A percentile compares a stretch with the other conserved stretches of the same genome.
phyloP scores from a whole-genome alignment of 345 rosid genomes.

The Gossypium herbaceum region DNA sequence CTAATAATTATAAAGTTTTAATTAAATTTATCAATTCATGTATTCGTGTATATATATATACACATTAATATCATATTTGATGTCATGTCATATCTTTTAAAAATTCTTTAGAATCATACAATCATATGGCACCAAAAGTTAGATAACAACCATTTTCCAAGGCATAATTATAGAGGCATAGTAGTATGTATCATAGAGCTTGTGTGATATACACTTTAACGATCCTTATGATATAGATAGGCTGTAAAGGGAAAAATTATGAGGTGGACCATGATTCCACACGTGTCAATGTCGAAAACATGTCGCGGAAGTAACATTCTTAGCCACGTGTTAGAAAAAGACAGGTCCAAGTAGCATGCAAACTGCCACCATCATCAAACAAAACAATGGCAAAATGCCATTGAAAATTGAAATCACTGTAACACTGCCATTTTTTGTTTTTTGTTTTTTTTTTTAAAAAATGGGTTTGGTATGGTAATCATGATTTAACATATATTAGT shows the following conservation, averaged over 20 bases:
- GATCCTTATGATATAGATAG: neutral
- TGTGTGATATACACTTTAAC: too few species aligned
- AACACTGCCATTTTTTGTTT: neutral
- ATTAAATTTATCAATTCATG: too few species aligned
- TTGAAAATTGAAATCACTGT: neutral
- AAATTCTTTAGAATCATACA: neutral
- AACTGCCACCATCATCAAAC: neutral
- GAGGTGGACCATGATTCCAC: conserved; percentile 16
- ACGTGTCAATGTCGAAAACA: conserved; percentile 28
- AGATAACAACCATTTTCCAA: conserved; percentile 10
- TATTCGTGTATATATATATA: neutral
- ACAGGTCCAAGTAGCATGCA: neutral
- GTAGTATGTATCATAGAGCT: neutral
- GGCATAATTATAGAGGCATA: conserved; percentile 3
- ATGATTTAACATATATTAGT: conserved; percentile 23
- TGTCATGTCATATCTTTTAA: too few species aligned
- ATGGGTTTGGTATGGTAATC: conserved; percentile 14
- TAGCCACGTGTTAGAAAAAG: conserved; percentile 27
- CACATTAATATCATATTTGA: neutral
- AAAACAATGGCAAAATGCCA: neutral
- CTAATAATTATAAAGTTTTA: too few species aligned
- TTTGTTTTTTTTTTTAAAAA: neutral
- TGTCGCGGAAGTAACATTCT: conserved; percentile 31
- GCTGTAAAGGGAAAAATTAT: conserved; percentile 21
- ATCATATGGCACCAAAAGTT: neutral